These are phyloP conservation scores for Volvariella surrecta DNA, from an alignment of 1,284 basidiomycete species.

Conservation along the genomic window DNA sequence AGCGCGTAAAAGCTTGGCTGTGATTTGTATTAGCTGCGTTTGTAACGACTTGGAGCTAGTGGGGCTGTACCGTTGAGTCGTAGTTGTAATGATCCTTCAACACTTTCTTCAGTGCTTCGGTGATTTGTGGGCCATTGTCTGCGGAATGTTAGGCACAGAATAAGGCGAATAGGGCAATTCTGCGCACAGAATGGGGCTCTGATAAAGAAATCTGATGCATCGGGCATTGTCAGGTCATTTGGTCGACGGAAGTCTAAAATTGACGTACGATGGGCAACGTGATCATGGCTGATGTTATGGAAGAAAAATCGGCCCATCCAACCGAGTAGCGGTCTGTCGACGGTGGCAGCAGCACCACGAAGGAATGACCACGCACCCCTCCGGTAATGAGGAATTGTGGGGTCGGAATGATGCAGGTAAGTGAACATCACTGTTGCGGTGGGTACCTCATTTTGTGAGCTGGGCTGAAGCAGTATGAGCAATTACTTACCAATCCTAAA, in stretches of 20 bases:
- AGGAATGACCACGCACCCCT: slow-evolving; percentile 62
- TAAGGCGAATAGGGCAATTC: not conserved
- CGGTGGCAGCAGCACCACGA: slow-evolving; percentile 67
- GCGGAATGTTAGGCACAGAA: not conserved
- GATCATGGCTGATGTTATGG: slow-evolving; percentile 43
- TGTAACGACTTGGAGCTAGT: slow-evolving; percentile 8
- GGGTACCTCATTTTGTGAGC: slow-evolving; percentile 15
- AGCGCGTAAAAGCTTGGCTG: slow-evolving; percentile 36
- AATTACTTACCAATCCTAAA: not conserved
- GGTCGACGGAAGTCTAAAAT: not conserved
- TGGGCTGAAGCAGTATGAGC: not conserved
- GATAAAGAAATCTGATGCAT: slow-evolving; percentile 26
- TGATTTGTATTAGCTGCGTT: slow-evolving; percentile 4
- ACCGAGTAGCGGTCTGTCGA: slow-evolving; percentile 65
- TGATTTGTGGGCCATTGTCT: slow-evolving; percentile 43
- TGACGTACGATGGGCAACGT: slow-evolving; percentile 27
- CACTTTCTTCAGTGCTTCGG: slow-evolving; percentile 31
- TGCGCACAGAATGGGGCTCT: slow-evolving; percentile 34
- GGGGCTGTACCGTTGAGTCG: slow-evolving; percentile 25
- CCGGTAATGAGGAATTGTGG: slow-evolving; percentile 41
- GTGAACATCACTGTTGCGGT: slow-evolving; percentile 37
- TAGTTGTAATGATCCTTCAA: slow-evolving; percentile 41
- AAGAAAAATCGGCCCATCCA: slow-evolving; percentile 44
- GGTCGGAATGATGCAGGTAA: slow-evolving; percentile 69
- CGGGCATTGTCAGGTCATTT: not conserved